Conservation (phyloP, 495 filamentous ascomycete species). For the Talaromyces thailandensis region DNA sequence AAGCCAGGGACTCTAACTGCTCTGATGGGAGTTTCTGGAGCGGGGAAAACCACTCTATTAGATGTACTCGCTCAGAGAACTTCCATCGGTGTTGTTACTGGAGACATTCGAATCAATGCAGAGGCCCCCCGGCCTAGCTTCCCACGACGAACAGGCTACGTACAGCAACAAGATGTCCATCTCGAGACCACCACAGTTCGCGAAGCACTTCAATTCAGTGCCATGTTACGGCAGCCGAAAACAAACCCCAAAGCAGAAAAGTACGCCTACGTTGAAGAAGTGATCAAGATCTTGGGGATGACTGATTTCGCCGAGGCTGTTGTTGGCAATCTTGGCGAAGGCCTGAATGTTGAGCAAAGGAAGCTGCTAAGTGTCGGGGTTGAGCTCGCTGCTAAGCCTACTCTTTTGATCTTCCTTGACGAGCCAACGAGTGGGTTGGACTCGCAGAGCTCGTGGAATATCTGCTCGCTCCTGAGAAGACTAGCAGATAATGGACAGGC, state of each 20-base stretch:
- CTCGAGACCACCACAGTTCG: conserved; percentile 70
- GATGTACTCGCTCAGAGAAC: conserved; percentile 71
- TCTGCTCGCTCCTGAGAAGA: conserved; percentile 80
- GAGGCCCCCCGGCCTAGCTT: conserved; percentile 56
- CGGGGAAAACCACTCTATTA: conserved; percentile 76
- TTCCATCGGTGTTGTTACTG: conserved; percentile 70
- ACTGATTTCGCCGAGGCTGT: conserved; percentile 77
- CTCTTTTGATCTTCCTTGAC: conserved; percentile 80
- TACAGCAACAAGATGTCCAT: conserved; percentile 77
- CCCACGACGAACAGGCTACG: conserved; percentile 73
- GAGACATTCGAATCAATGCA: conserved; percentile 70
- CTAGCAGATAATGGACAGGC: conserved; percentile 76
- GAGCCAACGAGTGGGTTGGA: conserved; percentile 88
- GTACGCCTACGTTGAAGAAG: conserved; percentile 74
- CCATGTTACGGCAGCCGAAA: conserved; percentile 68
- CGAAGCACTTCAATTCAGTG: conserved; percentile 78
- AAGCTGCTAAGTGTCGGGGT: conserved; percentile 90
- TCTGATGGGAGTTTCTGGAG: conserved; percentile 79
- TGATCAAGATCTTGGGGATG: conserved; percentile 74
- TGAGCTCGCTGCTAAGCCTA: conserved; percentile 76
- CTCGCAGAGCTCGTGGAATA: conserved; percentile 78
- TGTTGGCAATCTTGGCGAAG: conserved; percentile 65
- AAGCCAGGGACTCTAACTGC: conserved; percentile 72
- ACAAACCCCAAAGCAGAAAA: conserved; percentile 63
- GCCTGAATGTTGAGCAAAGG: conserved; percentile 84